Base-by-base conservation (phyloP, 2,329 filamentous ascomycete species). In the Epichloe sylvatica region DNA sequence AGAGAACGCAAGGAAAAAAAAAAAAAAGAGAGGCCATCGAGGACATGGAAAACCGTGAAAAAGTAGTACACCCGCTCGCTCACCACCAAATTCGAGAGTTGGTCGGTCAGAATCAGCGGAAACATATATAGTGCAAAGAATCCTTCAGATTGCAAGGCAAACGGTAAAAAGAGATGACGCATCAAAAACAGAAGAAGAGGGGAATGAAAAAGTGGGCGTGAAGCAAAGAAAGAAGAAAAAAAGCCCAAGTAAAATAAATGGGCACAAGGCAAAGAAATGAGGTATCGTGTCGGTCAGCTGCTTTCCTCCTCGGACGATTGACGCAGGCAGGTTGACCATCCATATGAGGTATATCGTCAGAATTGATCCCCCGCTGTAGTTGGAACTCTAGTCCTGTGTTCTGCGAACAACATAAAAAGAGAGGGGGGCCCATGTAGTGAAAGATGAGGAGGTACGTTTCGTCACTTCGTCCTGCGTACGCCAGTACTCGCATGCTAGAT, bases 381-480 rank as follows among this genome's bases (percentile, higher is more conserved):
- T 35, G 35, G 12, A 35, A 8, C n/a, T 23, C 19, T 9, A 25
- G 45, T 17, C 17, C 36, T 23, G 17, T 39, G 30, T 36, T 39
- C 45, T 49, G 46, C 44, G 23, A 44, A 51, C 48, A 47, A 50
- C 35, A 30, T 46, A 7, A 17, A 43, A 30, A 47, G 46, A 48
- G 33, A 43, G 19, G 25, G 45, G 44, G 42, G 46, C 47, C 34
- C 54, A 57, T 55, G 55, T 49, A 56, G 59, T 55, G 62, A 59
- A 60, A 56, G 62, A 52, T 56, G 56, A 57, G 57, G 60, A 58
- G 59, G 58, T 62, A 56, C 56, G 59, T 62, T 63, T 67, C 65
- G 64, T 68, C 64, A 64, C 60, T 61, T 68, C 64, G 65, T 67
- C 64, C 60, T 62, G 65, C 60, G 57, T 65, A 58, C 61, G 63